Evolutionary conservation across 805 yeast species (phyloP), one percentile per base, ranked within the genome.

Genomic region (Candida loeiensis): DNA sequence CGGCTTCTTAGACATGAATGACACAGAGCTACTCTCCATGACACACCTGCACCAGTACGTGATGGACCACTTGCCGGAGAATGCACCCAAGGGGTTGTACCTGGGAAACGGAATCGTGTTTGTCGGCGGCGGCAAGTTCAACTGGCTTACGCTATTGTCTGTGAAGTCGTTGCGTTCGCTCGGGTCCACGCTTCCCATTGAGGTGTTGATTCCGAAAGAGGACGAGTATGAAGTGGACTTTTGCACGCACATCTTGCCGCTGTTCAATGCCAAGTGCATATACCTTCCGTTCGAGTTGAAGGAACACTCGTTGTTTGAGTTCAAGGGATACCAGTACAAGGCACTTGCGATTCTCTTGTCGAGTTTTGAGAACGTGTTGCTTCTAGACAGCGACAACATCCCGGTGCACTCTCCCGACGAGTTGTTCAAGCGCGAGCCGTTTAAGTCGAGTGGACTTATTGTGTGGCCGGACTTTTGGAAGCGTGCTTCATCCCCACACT

Each of bases 401-500:
- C 89, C 95, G 0, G 75, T 82, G 2, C 72, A 70, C 50, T 71
- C 80, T 9, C 82, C 91, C 2, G 85, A 80, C 48, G 56, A 59
- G 14, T 55, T 85, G 16, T 83, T 87, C 55, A 64, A 63, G 3
- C 59, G 64, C 9, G 77, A 79, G 33, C 80, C 86, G 1, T 86
- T 75, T 60, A 68, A 43, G 20, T 55, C 62, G 11, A 58, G 63
- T 27, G 84, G 85, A 3, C 58, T 82, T 57, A 70, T 82, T 22
- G 68, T 80, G 2, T 87, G 95, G 91, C 95, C 95, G 1, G 96
- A 87, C 60, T 87, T 80, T 58, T 87, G 95, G 95, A 76, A 82
- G 58, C 73, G 95, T 48, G 79, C 90, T 5, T 85, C 90, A 1
- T 76, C 85, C 1, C 95, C 95, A 4, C 63, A 64, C 27, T 82